Percentiles rank a stretch among this genome's conserved stretches.
These are phyloP conservation scores for Daldinia sp. DNA, from an alignment of 2,329 filamentous ascomycete species.

Conservation along the genomic window DNA sequence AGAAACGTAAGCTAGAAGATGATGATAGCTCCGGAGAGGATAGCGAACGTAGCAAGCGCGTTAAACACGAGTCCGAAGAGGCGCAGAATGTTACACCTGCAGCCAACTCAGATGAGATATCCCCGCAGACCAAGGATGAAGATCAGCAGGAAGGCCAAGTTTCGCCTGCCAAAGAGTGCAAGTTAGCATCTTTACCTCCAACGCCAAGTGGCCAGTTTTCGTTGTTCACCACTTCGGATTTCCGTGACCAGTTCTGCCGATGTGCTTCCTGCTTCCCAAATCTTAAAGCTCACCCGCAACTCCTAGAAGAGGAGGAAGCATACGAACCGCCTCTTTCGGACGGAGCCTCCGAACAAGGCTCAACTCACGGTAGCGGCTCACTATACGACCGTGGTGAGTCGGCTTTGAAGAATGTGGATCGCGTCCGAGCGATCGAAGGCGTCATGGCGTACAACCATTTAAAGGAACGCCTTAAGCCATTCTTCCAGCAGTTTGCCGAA, in stretches of 20 bases:
- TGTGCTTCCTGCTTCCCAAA: slow-evolving; percentile 83
- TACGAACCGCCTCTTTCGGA: slow-evolving; percentile 91
- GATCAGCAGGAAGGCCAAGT: slow-evolving; percentile 37
- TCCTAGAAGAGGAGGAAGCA: slow-evolving; percentile 92
- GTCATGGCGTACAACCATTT: slow-evolving; percentile 99
- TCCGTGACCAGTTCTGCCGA: slow-evolving; percentile 85
- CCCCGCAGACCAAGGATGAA: slow-evolving; percentile 42
- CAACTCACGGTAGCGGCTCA: slow-evolving; percentile 79
- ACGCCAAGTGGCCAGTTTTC: slow-evolving; percentile 74
- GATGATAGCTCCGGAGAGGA: slow-evolving; percentile 57
- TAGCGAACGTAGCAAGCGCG: slow-evolving; percentile 62
- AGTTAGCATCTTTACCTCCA: slow-evolving; percentile 68
- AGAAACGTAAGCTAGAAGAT: slow-evolving; percentile 76
- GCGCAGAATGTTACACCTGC: slow-evolving; percentile 28
- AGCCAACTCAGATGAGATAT: slow-evolving; percentile 20
- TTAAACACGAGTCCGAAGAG: slow-evolving; percentile 58
- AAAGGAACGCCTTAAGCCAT: slow-evolving; percentile 94
- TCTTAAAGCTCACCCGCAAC: slow-evolving; percentile 78
- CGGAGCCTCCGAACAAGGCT: slow-evolving; percentile 66
- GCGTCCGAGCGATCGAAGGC: slow-evolving; percentile 92
- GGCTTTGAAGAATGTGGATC: slow-evolving; percentile 89
- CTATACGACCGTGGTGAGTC: slow-evolving; percentile 93
- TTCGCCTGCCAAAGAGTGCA: slow-evolving; percentile 61
- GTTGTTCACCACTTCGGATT: slow-evolving; percentile 83
- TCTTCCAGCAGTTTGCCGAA: slow-evolving; percentile 93